Evolutionary conservation across 192 early-diverging fungal genomes (phyloP).

Genomic region (Backusella parvicylindrica): DNA sequence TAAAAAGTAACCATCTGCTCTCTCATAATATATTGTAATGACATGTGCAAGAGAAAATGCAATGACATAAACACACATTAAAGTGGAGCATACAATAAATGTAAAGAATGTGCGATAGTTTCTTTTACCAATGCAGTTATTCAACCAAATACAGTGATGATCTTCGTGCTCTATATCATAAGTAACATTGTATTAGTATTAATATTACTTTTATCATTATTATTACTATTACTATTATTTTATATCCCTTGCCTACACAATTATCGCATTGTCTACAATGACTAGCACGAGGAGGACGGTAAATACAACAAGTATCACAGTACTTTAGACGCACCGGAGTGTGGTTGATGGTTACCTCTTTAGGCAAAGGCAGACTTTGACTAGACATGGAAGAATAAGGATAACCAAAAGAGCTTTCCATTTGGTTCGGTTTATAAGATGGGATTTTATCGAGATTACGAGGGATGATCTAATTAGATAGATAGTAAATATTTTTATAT

Average conservation of each 20-base stretch:
- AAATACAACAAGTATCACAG: conserved; percentile 87
- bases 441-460: conserved; percentile 63
- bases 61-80: conserved; percentile 63
- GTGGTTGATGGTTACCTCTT: conserved; percentile 61
- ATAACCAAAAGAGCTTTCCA: not conserved
- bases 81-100: conserved; percentile 61
- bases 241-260: conserved; percentile 63
- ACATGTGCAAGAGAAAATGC: conserved; percentile 61
- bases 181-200: not conserved
- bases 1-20: not conserved
- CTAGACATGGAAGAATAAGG: conserved; percentile 20
- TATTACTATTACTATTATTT: not conserved
- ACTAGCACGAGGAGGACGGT: conserved; percentile 83
- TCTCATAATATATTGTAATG: not conserved
- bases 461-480: conserved; percentile 52
- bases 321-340: conserved; percentile 71
- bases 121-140: conserved; percentile 86
- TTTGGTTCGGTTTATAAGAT: conserved; percentile 1
- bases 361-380: conserved; percentile 29
- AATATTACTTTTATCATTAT: too few relatives aligned
- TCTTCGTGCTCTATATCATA: conserved; percentile 62
- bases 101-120: conserved; percentile 83
- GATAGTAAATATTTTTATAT: not conserved
- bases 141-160: conserved; percentile 95
- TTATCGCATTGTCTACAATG: conserved; percentile 90